Conservation (phyloP, 2,329 filamentous ascomycete genomes). For the Phaeosphaeria sp. region DNA sequence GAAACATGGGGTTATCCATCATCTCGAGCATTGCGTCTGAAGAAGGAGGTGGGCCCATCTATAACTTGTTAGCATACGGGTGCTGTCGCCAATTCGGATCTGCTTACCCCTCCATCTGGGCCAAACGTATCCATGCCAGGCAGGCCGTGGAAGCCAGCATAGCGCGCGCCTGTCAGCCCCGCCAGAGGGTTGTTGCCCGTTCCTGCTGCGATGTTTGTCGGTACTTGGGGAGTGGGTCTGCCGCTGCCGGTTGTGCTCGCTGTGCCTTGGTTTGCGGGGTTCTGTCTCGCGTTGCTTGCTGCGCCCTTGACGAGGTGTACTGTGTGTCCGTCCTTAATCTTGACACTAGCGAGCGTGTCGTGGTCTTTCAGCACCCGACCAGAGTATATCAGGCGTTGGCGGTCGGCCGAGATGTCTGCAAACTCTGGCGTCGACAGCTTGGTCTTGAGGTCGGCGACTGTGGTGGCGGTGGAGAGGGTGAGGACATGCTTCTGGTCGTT, state of each 20-base stretch:
- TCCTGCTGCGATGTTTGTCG: slow-evolving; percentile 80
- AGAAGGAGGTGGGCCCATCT: slow-evolving; percentile 90
- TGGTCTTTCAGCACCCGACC: slow-evolving; percentile 95
- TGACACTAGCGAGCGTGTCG: slow-evolving; percentile 83
- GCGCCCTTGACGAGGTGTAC: slow-evolving; percentile 97
- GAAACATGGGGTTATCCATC: slow-evolving; percentile 86
- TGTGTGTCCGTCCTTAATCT: slow-evolving; percentile 95
- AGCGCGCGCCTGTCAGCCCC: slow-evolving; percentile 88
- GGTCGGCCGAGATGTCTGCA: slow-evolving; percentile 84
- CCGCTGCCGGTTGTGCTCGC: slow-evolving; percentile 43
- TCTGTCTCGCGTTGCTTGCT: slow-evolving; percentile 77
- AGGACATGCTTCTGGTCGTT: slow-evolving; percentile 83
- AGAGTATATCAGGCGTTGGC: slow-evolving; percentile 96
- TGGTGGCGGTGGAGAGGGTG: slow-evolving; percentile 77
- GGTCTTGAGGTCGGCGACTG: slow-evolving; percentile 84
- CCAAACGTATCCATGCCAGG: slow-evolving; percentile 90
- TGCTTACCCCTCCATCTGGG: slow-evolving; percentile 87
- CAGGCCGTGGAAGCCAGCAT: slow-evolving; percentile 88
- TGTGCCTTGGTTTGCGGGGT: slow-evolving; percentile 58
- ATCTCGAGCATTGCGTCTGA: slow-evolving; percentile 83
- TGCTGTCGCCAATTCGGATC: not conserved
- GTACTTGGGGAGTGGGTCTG: slow-evolving; percentile 66
- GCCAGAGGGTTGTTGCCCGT: slow-evolving; percentile 85
- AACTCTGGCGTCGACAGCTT: slow-evolving; percentile 83
- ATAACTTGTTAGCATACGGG: slow-evolving; percentile 22